phyloP scores from a whole-genome alignment of 2,329 filamentous ascomycete species.

The Juglanconis oblonga region DNA sequence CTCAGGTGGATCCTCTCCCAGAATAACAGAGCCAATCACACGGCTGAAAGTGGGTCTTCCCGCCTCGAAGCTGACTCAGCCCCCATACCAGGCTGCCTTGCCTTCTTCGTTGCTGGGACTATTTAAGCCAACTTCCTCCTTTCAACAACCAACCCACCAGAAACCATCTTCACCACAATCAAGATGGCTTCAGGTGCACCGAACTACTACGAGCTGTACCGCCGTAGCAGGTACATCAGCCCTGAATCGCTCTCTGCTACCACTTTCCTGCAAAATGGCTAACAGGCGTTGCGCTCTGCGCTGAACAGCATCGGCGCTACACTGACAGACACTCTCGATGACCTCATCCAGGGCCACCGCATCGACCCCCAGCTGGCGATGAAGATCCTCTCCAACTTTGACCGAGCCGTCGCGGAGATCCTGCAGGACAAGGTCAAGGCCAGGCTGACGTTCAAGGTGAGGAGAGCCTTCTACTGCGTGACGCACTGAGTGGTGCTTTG shows the following conservation, averaged over 20 bases:
- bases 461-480: conserved; percentile 17
- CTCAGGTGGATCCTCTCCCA: not conserved
- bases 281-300: conserved; percentile 12
- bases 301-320: conserved; percentile 77
- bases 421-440: conserved; percentile 90
- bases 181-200: conserved; percentile 50
- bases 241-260: conserved; percentile 15
- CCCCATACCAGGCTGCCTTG: not conserved
- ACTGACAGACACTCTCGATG: conserved; percentile 94
- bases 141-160: conserved; percentile 22
- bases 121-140: conserved; percentile 1
- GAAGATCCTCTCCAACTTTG: conserved; percentile 96
- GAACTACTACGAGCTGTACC: conserved; percentile 91
- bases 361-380: conserved; percentile 98
- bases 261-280: conserved; percentile 21
- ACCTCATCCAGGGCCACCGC: conserved; percentile 87
- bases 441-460: conserved; percentile 90
- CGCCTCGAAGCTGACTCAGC: conserved; percentile 1
- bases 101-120: not conserved
- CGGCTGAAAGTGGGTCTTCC: conserved; percentile 1
- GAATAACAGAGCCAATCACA: conserved; percentile 8
- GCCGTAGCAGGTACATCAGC: conserved; percentile 82
- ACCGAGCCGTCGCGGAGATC: conserved; percentile 87
- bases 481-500: not conserved
- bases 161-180: conserved; percentile 15